Evolutionary conservation across 1,284 basidiomycete species (phyloP).

Genomic region (Naganishia cerealis): DNA sequence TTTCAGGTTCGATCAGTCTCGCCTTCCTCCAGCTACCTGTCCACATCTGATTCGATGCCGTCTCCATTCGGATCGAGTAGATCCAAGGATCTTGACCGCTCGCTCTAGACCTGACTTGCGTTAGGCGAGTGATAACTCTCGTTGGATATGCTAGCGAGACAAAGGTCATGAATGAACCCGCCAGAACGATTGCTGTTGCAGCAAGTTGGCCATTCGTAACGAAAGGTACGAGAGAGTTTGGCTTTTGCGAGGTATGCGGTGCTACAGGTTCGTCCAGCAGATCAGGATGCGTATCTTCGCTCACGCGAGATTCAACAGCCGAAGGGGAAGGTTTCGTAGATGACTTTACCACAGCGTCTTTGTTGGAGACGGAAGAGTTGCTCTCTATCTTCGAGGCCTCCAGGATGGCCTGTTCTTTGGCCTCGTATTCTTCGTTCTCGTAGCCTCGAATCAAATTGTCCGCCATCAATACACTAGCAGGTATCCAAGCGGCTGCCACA

Average conservation of each 20-base stretch:
- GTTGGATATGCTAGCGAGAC: slow-evolving; percentile 26
- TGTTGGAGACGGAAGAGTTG: not conserved
- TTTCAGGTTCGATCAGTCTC: slow-evolving; percentile 18
- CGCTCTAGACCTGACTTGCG: slow-evolving; percentile 12
- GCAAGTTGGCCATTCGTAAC: slow-evolving; percentile 26
- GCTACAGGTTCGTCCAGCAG: not conserved
- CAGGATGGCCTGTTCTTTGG: slow-evolving; percentile 9
- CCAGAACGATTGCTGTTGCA: slow-evolving; percentile 18
- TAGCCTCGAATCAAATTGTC: slow-evolving; percentile 23
- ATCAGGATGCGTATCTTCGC: slow-evolving; percentile 21
- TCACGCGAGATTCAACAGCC: not conserved
- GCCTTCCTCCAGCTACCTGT: slow-evolving; percentile 15
- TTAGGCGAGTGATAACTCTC: slow-evolving; percentile 19
- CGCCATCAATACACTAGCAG: slow-evolving; percentile 20
- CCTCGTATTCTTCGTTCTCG: slow-evolving; percentile 25
- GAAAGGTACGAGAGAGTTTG: slow-evolving; percentile 12
- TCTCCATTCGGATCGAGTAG: slow-evolving; percentile 31
- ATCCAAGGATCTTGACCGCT: slow-evolving; percentile 2
- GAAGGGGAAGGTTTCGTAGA: not conserved
- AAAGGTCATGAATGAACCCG: slow-evolving; percentile 26
- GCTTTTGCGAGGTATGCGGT: slow-evolving; percentile 6
- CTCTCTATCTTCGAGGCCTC: not conserved
- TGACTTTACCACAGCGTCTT: not conserved
- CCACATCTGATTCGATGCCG: slow-evolving; percentile 31
- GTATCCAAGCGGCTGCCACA: slow-evolving; percentile 22